Conservation (phyloP, 768 basidiomycete genomes). For the Basidioascus undulatus region DNA sequence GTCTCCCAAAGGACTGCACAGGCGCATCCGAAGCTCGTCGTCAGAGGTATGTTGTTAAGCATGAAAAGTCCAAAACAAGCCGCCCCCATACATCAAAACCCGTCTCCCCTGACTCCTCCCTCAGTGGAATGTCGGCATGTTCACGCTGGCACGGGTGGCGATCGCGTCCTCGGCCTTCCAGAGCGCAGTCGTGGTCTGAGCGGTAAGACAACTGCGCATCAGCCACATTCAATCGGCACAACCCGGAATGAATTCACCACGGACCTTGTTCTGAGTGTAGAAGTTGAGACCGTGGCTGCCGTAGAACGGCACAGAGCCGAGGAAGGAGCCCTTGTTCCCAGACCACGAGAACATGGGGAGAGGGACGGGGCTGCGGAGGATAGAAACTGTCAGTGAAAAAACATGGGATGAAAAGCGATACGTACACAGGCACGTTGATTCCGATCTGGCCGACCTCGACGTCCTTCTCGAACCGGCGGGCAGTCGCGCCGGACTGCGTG, state of each 20-base stretch:
- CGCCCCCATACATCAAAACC: background rate
- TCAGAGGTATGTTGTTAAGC: too few relatives aligned
- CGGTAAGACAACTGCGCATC: background rate
- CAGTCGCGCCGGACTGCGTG: constrained; percentile 85
- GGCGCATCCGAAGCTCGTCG: too few relatives aligned
- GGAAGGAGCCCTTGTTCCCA: constrained; percentile 47
- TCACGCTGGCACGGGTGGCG: constrained; percentile 15
- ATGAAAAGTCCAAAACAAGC: background rate
- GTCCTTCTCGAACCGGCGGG: constrained; percentile 67
- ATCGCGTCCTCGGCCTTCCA: constrained; percentile 52
- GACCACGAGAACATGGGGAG: constrained; percentile 72
- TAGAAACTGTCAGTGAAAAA: background rate
- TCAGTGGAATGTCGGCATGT: constrained; percentile 16
- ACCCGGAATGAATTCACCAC: background rate
- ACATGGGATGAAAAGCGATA: background rate
- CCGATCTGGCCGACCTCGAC: constrained; percentile 60
- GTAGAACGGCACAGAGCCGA: constrained; percentile 11
- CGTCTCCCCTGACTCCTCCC: too few relatives aligned
- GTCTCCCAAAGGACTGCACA: too few relatives aligned
- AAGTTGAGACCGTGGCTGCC: constrained; percentile 53
- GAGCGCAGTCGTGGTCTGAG: constrained; percentile 67
- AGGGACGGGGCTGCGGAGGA: constrained; percentile 71
- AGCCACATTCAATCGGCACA: background rate
- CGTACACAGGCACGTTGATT: constrained; percentile 29
- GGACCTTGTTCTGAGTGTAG: constrained; percentile 74